phyloP scores from a whole-genome alignment of 306 rosid species.

The Vicia villosa region DNA sequence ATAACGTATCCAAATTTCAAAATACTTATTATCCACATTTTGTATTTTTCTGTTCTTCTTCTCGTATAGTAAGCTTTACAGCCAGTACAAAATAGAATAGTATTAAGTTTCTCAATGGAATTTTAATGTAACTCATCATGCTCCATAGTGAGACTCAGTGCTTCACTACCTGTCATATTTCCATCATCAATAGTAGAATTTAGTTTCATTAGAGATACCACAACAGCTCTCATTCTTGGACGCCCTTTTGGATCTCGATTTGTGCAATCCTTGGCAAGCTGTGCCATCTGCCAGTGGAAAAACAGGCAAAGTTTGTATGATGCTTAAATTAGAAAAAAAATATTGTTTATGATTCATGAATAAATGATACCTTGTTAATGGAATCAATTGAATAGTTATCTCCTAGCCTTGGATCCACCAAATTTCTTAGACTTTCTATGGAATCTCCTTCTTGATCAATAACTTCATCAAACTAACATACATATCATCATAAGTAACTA shows the following conservation, averaged over 20 bases:
- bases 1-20: background rate
- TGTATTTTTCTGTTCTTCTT: background rate
- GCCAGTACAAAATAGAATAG: background rate
- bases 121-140: background rate
- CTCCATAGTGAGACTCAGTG: background rate
- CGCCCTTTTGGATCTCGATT: background rate
- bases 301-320: background rate
- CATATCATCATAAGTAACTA: background rate
- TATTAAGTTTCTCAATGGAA: background rate
- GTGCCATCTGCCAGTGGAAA: background rate
- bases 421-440: conserved; percentile 56
- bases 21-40: background rate
- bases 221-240: background rate
- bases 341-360: background rate
- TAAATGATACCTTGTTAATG: conserved; percentile 58
- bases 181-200: background rate
- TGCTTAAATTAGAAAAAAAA: background rate
- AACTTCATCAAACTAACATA: conserved; percentile 71
- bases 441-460: conserved; percentile 49
- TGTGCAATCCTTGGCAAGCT: conserved; percentile 2
- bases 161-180: background rate
- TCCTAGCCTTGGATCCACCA: conserved; percentile 82
- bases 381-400: conserved; percentile 75
- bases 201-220: background rate
- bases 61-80: background rate